Evolutionary conservation across 306 rosid genomes (phyloP).

Genomic region (Macrotyloma uniflorum): DNA sequence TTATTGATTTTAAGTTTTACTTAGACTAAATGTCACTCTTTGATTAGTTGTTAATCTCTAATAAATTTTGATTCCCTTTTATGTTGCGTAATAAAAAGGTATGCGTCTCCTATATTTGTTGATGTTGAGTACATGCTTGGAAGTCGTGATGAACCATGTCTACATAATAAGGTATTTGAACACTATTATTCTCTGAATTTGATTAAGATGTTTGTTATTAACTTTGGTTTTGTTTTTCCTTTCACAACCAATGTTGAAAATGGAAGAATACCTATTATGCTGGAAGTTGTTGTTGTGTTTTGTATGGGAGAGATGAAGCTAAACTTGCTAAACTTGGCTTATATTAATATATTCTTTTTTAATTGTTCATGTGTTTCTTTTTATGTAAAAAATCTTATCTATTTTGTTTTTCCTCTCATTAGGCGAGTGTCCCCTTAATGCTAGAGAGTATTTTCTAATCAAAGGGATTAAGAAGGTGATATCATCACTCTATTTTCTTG

Average conservation of each 20-base stretch:
- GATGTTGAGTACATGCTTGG: conserved; percentile 67
- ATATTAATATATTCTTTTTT: conserved; percentile 19
- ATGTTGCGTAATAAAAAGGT: conserved; percentile 51
- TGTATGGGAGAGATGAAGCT: conserved; percentile 74
- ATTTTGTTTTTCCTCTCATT: conserved; percentile 13
- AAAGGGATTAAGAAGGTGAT: conserved; percentile 95
- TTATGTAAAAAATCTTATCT: not conserved
- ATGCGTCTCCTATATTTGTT: conserved; percentile 75
- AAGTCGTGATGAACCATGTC: conserved; percentile 48
- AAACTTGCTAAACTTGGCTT: conserved; percentile 84
- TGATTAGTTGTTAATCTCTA: conserved; percentile 26
- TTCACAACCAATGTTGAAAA: conserved; percentile 55
- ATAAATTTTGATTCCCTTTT: not conserved
- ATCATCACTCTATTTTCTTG: conserved; percentile 23
- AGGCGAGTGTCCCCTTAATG: conserved; percentile 98
- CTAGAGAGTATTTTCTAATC: conserved; percentile 89
- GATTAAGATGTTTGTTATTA: conserved; percentile 1
- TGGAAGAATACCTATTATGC: conserved; percentile 92
- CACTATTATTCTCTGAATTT: conserved; percentile 27
- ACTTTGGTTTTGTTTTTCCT: conserved; percentile 10
- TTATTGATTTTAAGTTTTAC: not conserved
- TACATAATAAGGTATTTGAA: conserved; percentile 51
- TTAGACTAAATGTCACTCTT: not conserved
- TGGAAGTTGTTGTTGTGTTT: conserved; percentile 80
- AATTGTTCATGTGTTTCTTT: not conserved